A percentile compares a stretch with the other conserved stretches of the same genome.
phyloP scores from a whole-genome alignment of 2,329 filamentous ascomycete genomes.

The Cercospora sesami region DNA sequence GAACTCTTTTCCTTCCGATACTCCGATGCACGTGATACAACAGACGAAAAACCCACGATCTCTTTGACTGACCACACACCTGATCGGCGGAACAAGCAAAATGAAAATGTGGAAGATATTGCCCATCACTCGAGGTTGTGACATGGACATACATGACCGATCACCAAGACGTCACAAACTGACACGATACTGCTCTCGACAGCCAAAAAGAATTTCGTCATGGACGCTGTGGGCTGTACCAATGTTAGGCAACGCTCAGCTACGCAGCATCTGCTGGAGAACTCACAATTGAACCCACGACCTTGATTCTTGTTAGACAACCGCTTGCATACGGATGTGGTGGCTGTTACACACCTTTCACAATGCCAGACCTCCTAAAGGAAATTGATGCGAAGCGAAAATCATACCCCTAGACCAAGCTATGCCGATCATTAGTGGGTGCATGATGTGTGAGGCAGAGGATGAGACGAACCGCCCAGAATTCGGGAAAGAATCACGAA shows the following conservation, averaged over 20 bases:
- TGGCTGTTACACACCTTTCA: neutral
- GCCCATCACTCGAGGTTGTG: neutral
- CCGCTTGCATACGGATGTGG: neutral
- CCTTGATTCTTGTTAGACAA: neutral
- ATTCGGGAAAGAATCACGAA: neutral
- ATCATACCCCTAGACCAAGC: constrained; percentile 19
- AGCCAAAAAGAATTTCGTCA: neutral
- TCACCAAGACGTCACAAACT: neutral
- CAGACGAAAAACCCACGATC: neutral
- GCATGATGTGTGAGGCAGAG: neutral
- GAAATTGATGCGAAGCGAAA: constrained; percentile 13
- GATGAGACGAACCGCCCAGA: constrained; percentile 1
- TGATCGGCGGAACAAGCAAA: neutral
- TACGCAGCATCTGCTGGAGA: neutral
- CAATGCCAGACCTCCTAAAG: neutral
- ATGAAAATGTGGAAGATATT: neutral
- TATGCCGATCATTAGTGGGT: neutral
- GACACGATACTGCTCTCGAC: neutral
- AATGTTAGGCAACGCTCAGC: neutral
- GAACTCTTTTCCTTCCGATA: neutral
- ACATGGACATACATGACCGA: neutral
- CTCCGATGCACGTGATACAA: neutral
- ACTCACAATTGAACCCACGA: constrained; percentile 16
- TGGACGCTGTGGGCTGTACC: constrained; percentile 13
- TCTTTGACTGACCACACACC: neutral